phyloP scores from a whole-genome alignment of 345 rosid species.

The Limnanthes douglasii region DNA sequence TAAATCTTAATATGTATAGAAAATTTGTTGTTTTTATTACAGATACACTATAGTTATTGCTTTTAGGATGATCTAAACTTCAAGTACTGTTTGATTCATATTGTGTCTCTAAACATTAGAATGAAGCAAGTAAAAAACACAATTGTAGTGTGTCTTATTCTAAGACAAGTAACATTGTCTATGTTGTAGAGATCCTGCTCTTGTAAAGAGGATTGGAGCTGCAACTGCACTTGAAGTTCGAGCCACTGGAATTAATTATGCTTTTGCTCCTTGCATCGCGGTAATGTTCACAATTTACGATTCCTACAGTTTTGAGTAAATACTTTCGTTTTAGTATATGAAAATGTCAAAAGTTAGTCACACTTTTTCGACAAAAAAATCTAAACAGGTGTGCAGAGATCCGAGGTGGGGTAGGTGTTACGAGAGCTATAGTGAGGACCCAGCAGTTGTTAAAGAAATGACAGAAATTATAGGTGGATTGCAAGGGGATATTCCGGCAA shows the following conservation, averaged over 20 bases:
- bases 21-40: too few relatives aligned
- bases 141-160: too few relatives aligned
- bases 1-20: too few relatives aligned
- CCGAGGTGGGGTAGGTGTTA: constrained; percentile 98
- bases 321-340: not conserved
- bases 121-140: too few relatives aligned
- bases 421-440: constrained; percentile 90
- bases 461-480: constrained; percentile 61
- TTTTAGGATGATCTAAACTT: too few relatives aligned
- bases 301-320: not conserved
- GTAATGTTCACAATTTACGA: constrained; percentile 14
- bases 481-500: constrained; percentile 65
- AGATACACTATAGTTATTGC: too few relatives aligned
- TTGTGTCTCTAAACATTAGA: too few relatives aligned
- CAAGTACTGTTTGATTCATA: too few relatives aligned
- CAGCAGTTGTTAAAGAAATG: constrained; percentile 49
- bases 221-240: constrained; percentile 86
- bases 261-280: constrained; percentile 85
- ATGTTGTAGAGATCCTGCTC: constrained; percentile 52
- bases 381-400: constrained; percentile 74
- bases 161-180: too few relatives aligned
- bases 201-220: constrained; percentile 68
- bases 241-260: constrained; percentile 73
- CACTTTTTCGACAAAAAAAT: not conserved
- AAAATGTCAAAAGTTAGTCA: not conserved